Evolutionary conservation across 495 filamentous ascomycete species (phyloP).

Genomic region (Amphirosellinia nigrospora): DNA sequence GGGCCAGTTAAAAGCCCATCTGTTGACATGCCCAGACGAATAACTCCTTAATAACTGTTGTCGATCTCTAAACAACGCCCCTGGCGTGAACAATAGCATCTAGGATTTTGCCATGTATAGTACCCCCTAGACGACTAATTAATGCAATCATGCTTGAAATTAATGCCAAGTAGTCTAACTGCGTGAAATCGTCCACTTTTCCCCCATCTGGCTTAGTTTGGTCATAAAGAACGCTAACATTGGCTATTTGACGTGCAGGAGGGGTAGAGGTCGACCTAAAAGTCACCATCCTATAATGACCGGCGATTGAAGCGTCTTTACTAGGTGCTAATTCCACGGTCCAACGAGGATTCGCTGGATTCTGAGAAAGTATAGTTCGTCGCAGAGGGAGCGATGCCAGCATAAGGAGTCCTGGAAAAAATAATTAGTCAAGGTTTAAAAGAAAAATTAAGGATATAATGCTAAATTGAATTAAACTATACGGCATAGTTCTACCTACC

Average conservation of each 20-base stretch:
- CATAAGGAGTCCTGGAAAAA: slow-evolving; percentile 4
- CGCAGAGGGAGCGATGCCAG: neutral
- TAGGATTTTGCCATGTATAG: neutral
- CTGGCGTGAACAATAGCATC: too few relatives aligned
- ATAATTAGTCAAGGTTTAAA: neutral
- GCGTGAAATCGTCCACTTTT: neutral
- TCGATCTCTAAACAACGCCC: too few relatives aligned
- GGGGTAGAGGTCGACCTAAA: neutral
- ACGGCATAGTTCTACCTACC: neutral
- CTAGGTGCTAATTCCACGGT: neutral
- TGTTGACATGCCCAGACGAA: too few relatives aligned
- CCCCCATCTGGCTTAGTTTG: neutral
- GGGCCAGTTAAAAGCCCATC: too few relatives aligned
- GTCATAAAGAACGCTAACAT: neutral
- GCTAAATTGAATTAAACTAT: neutral
- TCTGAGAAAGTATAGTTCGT: neutral
- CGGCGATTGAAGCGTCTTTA: neutral
- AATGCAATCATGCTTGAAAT: neutral
- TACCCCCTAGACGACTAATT: neutral
- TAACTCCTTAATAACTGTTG: too few relatives aligned
- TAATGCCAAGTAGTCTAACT: neutral
- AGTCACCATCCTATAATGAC: neutral
- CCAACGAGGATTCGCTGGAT: accelerated
- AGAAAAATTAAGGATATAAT: neutral
- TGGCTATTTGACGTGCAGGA: neutral